These are phyloP conservation scores for Lavandula angustifolia DNA, from an alignment of 257 asterid species.

Conservation along the genomic window DNA sequence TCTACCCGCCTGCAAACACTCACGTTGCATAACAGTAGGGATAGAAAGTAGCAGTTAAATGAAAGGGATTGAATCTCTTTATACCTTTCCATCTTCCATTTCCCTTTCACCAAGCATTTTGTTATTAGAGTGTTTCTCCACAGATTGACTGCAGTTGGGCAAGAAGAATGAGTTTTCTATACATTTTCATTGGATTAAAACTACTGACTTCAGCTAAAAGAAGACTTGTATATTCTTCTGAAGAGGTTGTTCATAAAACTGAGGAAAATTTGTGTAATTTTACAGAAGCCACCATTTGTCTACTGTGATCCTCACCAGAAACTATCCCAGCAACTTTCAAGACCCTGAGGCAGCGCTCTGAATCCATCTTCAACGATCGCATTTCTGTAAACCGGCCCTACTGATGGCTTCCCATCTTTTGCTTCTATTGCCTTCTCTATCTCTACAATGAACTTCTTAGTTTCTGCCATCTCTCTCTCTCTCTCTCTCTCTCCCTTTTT, in stretches of 20 bases:
- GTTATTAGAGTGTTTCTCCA: conserved; percentile 50
- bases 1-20: conserved; percentile 56
- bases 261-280: neutral
- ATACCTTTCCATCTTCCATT: conserved; percentile 60
- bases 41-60: too few species aligned
- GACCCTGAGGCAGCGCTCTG: conserved; percentile 52
- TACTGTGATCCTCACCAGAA: conserved; percentile 48
- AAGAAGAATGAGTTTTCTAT: neutral
- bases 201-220: neutral
- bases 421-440: conserved; percentile 61
- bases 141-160: conserved; percentile 55
- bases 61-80: neutral
- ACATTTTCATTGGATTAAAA: neutral
- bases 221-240: too few species aligned
- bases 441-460: conserved; percentile 51
- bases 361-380: conserved; percentile 60
- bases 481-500: neutral
- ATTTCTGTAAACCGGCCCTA: conserved; percentile 71
- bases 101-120: conserved; percentile 84
- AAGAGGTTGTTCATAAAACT: too few species aligned
- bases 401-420: conserved; percentile 58
- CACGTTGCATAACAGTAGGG: neutral
- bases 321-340: conserved; percentile 74
- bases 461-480: conserved; percentile 35
- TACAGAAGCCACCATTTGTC: neutral